phyloP scores from a whole-genome alignment of 352 stramenopile genomes.

The Globisporangium sylvaticum region DNA sequence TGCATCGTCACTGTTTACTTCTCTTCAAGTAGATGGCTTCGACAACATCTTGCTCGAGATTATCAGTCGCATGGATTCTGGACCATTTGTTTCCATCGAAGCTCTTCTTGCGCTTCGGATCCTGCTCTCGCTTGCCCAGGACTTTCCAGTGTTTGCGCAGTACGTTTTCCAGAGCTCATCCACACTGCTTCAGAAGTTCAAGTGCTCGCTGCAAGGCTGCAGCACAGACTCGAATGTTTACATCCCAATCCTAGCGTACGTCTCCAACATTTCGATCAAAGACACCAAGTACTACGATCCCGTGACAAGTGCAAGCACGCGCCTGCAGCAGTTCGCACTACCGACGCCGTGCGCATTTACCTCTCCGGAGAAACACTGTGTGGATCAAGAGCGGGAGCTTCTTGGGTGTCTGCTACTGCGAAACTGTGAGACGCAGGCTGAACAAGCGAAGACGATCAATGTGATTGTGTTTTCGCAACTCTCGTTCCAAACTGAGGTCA shows the following conservation, averaged over 20 bases:
- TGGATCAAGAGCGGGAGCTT: slow-evolving; percentile 66
- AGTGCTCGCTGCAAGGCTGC: slow-evolving; percentile 38
- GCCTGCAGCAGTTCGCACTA: slow-evolving; percentile 29
- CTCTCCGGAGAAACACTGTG: slow-evolving; percentile 17
- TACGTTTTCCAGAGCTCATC: slow-evolving; percentile 36
- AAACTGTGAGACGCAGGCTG: slow-evolving; percentile 32
- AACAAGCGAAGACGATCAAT: slow-evolving; percentile 29
- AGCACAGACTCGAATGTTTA: slow-evolving; percentile 46
- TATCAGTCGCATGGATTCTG: slow-evolving; percentile 32
- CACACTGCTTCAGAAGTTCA: slow-evolving; percentile 31
- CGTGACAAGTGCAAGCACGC: slow-evolving; percentile 9
- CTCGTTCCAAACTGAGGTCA: slow-evolving; percentile 40
- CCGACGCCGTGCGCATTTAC: slow-evolving; percentile 22
- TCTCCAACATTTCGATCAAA: slow-evolving; percentile 52
- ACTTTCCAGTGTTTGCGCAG: slow-evolving; percentile 38
- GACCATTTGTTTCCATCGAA: slow-evolving; percentile 32
- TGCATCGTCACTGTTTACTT: neutral
- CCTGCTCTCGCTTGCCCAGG: slow-evolving; percentile 57
- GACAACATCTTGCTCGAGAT: slow-evolving; percentile 50
- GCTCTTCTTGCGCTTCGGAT: slow-evolving; percentile 43
- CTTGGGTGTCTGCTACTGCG: slow-evolving; percentile 47
- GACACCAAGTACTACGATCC: slow-evolving; percentile 56
- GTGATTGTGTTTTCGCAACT: slow-evolving; percentile 48
- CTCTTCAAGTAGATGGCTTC: slow-evolving; percentile 31
- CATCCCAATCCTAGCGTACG: slow-evolving; percentile 58